phyloP scores from a whole-genome alignment of 2,329 filamentous ascomycete species.

The Fulvia fulva region DNA sequence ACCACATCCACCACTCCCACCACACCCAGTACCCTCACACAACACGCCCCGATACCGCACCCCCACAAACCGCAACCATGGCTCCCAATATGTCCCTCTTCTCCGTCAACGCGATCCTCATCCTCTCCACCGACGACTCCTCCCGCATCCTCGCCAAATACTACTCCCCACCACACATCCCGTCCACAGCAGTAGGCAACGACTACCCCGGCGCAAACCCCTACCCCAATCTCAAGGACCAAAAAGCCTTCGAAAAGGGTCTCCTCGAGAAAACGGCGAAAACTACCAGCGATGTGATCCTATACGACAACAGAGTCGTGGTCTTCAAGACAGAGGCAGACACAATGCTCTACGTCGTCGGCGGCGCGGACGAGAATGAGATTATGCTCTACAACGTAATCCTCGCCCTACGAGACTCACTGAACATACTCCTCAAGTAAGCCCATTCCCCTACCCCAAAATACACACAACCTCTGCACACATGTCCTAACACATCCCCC shows the following conservation, averaged over 20 bases:
- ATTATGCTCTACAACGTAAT: constrained; percentile 90
- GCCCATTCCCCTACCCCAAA: constrained; percentile 24
- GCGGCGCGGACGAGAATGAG: constrained; percentile 90
- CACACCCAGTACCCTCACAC: neutral
- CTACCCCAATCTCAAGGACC: constrained; percentile 84
- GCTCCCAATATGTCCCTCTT: constrained; percentile 53
- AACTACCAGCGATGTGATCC: constrained; percentile 90
- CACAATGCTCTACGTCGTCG: constrained; percentile 93
- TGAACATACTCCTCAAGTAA: constrained; percentile 90
- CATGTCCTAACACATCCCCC: neutral
- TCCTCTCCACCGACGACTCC: constrained; percentile 72
- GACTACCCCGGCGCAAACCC: constrained; percentile 66
- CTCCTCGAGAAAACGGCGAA: constrained; percentile 94
- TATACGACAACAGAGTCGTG: constrained; percentile 94
- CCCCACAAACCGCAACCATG: constrained; percentile 36
- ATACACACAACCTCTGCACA: constrained; percentile 13
- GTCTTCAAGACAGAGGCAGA: constrained; percentile 98
- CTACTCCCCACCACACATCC: constrained; percentile 68
- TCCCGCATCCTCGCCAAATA: constrained; percentile 93
- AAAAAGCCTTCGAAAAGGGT: constrained; percentile 95
- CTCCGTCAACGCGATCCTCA: constrained; percentile 50
- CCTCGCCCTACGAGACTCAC: constrained; percentile 80
- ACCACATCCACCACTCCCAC: neutral
- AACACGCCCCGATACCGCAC: neutral
- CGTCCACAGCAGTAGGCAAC: constrained; percentile 56